Base-by-base conservation (phyloP, 1,284 basidiomycete genomes). In the Uromyces viciae-fabae region DNA sequence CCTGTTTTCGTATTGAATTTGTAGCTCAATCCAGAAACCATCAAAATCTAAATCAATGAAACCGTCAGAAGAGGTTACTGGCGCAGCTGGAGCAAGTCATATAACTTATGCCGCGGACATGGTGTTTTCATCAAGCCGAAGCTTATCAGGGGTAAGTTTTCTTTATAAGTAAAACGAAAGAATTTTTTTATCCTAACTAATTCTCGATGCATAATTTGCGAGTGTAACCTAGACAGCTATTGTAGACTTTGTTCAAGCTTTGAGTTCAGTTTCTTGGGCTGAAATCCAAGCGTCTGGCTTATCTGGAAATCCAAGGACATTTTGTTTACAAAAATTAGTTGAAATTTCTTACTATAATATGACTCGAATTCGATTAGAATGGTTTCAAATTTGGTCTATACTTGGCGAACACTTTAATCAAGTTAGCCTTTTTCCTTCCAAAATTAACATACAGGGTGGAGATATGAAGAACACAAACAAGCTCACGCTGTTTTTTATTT, bases 321-420 rank as follows among this genome's bases (percentile, higher is more conserved):
- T 99, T 89, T 98, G 95, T 86, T 88, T 99, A 82, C 97, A 99
- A 86, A 99, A 99, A 88, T 89, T 99, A 64, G 97, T 99, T 68
- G 97, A 99, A 86, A 99, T 99, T 83, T 97, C 95, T 31, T 99
- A 99, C 87, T 99, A 99, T 88, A 99, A 99, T 87, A 99, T 99
- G 97, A 92, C 89, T 82, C 92, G 97, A 81, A 99, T 99, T 85
- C 93, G 97, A 86, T 88, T 99, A 81, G 97, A 99, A 86, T 99
- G 97, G 97, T 95, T 94, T 3, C 93, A 94, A 86, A 90, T 99
- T 83, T 99, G 98, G 98, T 91, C 93, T 82, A 99, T 99, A 81
- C 88, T 99, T 25, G 97, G 97, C 68, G 95, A 98, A 86, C 97
- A 99, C 87, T 99, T 99, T 87, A 99, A 99, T 86, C 93, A 98